These are phyloP conservation scores for Aspergillus biplanus DNA, from an alignment of 495 filamentous ascomycete genomes.

Conservation along the genomic window DNA sequence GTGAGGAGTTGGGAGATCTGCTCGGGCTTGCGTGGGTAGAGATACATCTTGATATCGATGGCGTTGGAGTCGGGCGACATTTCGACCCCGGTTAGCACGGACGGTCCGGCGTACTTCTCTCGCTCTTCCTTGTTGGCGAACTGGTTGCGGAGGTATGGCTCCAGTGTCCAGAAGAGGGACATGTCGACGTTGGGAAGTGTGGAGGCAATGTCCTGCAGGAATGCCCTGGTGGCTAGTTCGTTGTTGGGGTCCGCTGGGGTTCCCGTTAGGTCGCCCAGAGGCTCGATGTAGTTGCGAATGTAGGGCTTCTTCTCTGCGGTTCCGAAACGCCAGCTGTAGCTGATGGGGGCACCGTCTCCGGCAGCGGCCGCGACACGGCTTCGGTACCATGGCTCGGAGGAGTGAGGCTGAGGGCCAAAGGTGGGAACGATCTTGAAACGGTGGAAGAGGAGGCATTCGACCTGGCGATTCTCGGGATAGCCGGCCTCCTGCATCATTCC, in stretches of 20 bases:
- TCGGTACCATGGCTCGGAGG: constrained; percentile 5
- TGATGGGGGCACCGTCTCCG: constrained; percentile 14
- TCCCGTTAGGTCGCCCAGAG: constrained; percentile 12
- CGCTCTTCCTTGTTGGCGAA: constrained; percentile 8
- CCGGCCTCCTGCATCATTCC: constrained; percentile 17
- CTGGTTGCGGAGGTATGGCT: neutral
- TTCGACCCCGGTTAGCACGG: constrained; percentile 10
- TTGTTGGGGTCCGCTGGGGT: constrained; percentile 13
- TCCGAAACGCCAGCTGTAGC: constrained; percentile 16
- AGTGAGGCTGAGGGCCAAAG: constrained; percentile 9
- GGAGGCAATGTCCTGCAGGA: constrained; percentile 4
- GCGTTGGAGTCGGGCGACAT: constrained; percentile 7
- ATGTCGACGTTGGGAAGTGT: constrained; percentile 9
- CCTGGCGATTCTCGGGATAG: constrained; percentile 13
- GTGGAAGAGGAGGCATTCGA: constrained; percentile 14
- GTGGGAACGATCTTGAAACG: constrained; percentile 11
- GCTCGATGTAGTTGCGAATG: constrained; percentile 19
- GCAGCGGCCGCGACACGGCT: constrained; percentile 12
- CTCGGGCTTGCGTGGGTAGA: constrained; percentile 4
- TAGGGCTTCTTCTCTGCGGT: neutral
- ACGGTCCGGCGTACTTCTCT: constrained; percentile 6
- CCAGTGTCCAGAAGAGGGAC: constrained; percentile 14
- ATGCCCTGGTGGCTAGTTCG: constrained; percentile 13
- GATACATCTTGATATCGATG: constrained; percentile 9
- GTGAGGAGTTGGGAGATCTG: constrained; percentile 8